phyloP scores from a whole-genome alignment of 805 yeast genomes.

The Kregervanrija delftensis region DNA sequence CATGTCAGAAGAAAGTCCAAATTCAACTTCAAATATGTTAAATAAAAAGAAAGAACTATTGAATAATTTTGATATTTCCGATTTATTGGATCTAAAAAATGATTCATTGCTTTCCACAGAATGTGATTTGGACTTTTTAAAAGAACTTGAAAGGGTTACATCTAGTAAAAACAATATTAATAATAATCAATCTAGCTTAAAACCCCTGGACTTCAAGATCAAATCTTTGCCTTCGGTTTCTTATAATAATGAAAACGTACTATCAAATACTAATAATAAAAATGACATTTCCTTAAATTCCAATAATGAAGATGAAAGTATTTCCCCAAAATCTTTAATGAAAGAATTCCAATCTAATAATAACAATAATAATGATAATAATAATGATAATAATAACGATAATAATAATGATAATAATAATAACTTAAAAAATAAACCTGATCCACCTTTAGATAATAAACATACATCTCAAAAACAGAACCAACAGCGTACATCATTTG shows the following conservation, averaged over 20 bases:
- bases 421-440: neutral
- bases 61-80: constrained; percentile 16
- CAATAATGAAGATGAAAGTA: neutral
- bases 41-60: constrained; percentile 2
- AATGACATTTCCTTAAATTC: neutral
- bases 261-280: constrained; percentile 5
- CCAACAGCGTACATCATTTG: neutral
- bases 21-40: constrained; percentile 3
- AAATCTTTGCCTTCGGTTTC: constrained; percentile 21
- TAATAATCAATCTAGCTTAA: constrained; percentile 3
- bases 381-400: neutral
- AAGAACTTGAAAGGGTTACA: constrained; percentile 9
- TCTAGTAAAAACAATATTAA: neutral
- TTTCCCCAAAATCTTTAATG: constrained; percentile 2
- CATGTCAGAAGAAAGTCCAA: constrained; percentile 7
- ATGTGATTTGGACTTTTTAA: constrained; percentile 17
- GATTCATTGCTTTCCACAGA: constrained; percentile 18
- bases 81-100: constrained; percentile 19
- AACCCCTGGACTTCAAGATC: constrained; percentile 12
- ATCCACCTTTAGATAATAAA: neutral
- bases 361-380: neutral
- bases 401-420: neutral
- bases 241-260: constrained; percentile 16
- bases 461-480: neutral
- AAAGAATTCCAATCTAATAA: neutral